These are phyloP conservation scores for Adansonia digitata DNA, from an alignment of 345 rosid species.

Conservation along the genomic window DNA sequence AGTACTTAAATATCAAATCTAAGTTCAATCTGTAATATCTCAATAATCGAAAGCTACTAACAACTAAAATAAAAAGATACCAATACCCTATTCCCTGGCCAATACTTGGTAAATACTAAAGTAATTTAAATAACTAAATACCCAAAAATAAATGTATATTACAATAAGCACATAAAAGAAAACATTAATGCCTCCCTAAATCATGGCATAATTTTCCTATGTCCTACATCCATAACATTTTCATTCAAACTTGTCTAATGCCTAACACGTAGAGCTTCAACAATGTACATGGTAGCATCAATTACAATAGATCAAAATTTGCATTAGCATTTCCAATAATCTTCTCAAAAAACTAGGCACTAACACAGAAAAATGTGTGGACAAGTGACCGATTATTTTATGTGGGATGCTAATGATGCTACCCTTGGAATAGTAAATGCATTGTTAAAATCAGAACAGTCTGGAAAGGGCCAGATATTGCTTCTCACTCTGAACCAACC, in stretches of 20 bases:
- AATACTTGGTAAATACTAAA: not conserved
- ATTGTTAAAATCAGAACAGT: not conserved
- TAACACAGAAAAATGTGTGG: not conserved
- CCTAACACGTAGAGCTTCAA: not conserved
- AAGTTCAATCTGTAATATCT: not conserved
- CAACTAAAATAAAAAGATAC: not conserved
- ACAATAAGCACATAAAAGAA: not conserved
- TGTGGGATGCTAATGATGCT: not conserved
- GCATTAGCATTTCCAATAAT: not conserved
- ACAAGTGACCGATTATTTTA: not conserved
- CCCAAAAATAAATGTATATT: not conserved
- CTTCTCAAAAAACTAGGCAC: not conserved
- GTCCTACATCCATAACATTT: not conserved
- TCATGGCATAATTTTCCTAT: not conserved
- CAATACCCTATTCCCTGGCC: not conserved
- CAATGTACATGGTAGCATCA: not conserved
- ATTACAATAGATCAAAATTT: not conserved
- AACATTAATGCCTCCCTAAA: not conserved
- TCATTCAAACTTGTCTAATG: not conserved
- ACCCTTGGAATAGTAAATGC: not conserved
- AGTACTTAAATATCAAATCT: not conserved
- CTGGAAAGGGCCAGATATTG: not conserved
- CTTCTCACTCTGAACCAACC: slow-evolving; percentile 1
- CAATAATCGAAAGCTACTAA: not conserved
- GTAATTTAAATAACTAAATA: not conserved